These are phyloP conservation scores for Mycena galopus DNA, from an alignment of 768 basidiomycete genomes.

Conservation along the genomic window DNA sequence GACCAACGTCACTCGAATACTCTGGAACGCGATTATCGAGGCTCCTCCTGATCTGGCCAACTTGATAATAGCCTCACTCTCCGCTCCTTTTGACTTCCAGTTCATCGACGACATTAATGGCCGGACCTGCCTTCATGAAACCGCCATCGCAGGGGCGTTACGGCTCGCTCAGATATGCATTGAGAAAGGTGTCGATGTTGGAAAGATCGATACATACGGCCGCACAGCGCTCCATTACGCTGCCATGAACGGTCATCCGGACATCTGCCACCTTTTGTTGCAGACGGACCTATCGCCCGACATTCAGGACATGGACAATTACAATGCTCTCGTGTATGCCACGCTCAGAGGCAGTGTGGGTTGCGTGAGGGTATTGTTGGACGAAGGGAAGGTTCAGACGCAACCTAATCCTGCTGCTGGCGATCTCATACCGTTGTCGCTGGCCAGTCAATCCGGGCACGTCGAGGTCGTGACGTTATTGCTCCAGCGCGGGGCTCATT, in stretches of 20 bases:
- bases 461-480: constrained; percentile 85
- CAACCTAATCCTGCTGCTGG: constrained; percentile 69
- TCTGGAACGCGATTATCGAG: constrained; percentile 93
- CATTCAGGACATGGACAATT: constrained; percentile 91
- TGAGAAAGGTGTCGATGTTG: constrained; percentile 74
- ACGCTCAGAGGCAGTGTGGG: constrained; percentile 87
- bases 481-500: constrained; percentile 80
- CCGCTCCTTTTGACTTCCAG: constrained; percentile 84
- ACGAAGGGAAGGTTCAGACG: constrained; percentile 74
- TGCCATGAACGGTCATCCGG: constrained; percentile 89
- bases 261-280: constrained; percentile 82
- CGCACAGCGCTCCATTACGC: constrained; percentile 96
- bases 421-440: constrained; percentile 87
- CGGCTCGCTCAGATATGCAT: constrained; percentile 88
- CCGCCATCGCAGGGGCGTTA: constrained; percentile 85
- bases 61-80: constrained; percentile 76
- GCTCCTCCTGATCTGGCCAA: constrained; percentile 81
- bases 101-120: constrained; percentile 98
- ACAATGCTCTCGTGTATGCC: constrained; percentile 94
- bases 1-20: constrained; percentile 86
- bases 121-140: constrained; percentile 93
- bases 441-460: constrained; percentile 93
- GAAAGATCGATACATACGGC: constrained; percentile 89
- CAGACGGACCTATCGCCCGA: constrained; percentile 75
- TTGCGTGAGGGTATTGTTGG: constrained; percentile 87